These are phyloP conservation scores for Lepidopterella palustris DNA, from an alignment of 495 filamentous ascomycete genomes.

Conservation along the genomic window DNA sequence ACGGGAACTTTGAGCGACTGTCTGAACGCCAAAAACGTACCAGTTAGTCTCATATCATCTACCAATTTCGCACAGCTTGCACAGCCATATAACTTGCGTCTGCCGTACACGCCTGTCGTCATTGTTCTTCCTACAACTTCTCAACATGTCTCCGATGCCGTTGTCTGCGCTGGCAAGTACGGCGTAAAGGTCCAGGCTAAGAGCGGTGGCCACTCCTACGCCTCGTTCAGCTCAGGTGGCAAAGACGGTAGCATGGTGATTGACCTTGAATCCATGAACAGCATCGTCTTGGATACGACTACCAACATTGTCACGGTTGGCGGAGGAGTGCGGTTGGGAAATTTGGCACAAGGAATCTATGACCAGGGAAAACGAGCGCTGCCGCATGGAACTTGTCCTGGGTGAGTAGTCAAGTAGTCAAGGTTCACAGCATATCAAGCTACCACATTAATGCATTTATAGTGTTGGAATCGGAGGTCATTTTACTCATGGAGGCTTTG, in stretches of 20 bases:
- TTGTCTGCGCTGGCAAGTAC: constrained; percentile 51
- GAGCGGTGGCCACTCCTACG: constrained; percentile 71
- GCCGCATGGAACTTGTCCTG: constrained; percentile 58
- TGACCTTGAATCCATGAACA: constrained; percentile 48
- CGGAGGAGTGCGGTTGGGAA: constrained; percentile 54
- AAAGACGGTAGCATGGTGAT: constrained; percentile 51
- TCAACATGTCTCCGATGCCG: constrained; percentile 52
- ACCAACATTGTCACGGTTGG: constrained; percentile 60
- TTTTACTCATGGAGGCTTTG: constrained; percentile 63
- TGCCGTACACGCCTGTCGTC: constrained; percentile 52
- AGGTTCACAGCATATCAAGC: neutral
- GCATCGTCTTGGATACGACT: constrained; percentile 44
- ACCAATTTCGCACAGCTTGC: constrained; percentile 16
- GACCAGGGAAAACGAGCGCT: constrained; percentile 58
- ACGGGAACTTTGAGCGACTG: constrained; percentile 1
- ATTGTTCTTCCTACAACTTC: constrained; percentile 54
- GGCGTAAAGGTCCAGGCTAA: constrained; percentile 63
- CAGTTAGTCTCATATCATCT: neutral
- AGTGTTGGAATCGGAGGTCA: constrained; percentile 69
- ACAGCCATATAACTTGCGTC: constrained; percentile 58
- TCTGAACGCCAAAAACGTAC: constrained; percentile 14
- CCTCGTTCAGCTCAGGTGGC: constrained; percentile 48
- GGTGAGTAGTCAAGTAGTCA: constrained; percentile 31
- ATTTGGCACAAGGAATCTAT: constrained; percentile 54
- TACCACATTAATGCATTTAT: neutral